These are phyloP conservation scores for Nemophila menziesii DNA, from an alignment of 257 asterid species.

Conservation along the genomic window DNA sequence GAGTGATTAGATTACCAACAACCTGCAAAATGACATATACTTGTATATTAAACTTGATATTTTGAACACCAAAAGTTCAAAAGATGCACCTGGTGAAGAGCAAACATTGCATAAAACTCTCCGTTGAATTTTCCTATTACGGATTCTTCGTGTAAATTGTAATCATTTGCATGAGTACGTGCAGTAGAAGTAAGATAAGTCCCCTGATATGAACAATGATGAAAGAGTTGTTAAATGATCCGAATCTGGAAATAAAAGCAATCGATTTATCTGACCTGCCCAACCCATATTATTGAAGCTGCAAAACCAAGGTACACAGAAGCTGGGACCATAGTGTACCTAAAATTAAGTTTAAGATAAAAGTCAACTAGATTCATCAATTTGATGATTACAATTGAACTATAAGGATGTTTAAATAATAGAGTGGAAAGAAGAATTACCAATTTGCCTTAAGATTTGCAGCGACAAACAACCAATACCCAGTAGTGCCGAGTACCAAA, in stretches of 20 bases:
- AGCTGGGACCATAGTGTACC: slow-evolving; percentile 96
- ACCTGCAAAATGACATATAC: slow-evolving; percentile 38
- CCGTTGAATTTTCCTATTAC: slow-evolving; percentile 84
- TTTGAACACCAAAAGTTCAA: slow-evolving; percentile 1
- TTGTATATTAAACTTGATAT: not conserved
- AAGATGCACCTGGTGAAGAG: slow-evolving; percentile 68
- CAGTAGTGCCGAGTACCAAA: slow-evolving; percentile 76
- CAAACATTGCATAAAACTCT: slow-evolving; percentile 78
- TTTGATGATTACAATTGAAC: too few species aligned
- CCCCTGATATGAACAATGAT: slow-evolving; percentile 39
- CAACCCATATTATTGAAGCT: slow-evolving; percentile 95
- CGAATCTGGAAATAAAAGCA: not conserved
- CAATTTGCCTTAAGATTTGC: slow-evolving; percentile 94
- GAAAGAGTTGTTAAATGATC: not conserved
- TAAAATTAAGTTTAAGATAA: slow-evolving; percentile 14
- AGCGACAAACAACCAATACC: slow-evolving; percentile 86
- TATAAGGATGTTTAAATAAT: not conserved
- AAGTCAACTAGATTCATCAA: not conserved
- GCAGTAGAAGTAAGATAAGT: slow-evolving; percentile 87
- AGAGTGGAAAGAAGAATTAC: slow-evolving; percentile 20
- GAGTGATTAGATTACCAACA: slow-evolving; percentile 76
- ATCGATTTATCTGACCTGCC: slow-evolving; percentile 39
- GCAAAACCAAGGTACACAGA: slow-evolving; percentile 87
- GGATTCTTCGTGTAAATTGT: slow-evolving; percentile 51
- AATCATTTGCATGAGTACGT: slow-evolving; percentile 49